These are phyloP conservation scores for Aspergillus viridinutans DNA, from an alignment of 2,329 filamentous ascomycete species.

Conservation along the genomic window DNA sequence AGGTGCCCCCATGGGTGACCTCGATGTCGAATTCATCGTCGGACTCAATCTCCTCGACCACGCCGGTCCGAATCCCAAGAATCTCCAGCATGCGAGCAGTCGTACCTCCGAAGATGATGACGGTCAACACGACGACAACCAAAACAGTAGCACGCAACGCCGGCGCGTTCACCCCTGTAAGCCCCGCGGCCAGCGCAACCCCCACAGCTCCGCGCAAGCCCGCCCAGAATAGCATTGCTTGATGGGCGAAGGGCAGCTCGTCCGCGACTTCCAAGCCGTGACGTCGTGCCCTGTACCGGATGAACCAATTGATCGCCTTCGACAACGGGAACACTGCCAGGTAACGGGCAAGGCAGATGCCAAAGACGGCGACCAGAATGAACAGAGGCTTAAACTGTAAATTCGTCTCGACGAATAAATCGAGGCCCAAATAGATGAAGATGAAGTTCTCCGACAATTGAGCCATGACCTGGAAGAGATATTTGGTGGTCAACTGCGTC, in stretches of 20 bases:
- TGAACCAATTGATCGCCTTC: slow-evolving; percentile 84
- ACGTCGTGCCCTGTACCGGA: slow-evolving; percentile 75
- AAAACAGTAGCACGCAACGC: slow-evolving; percentile 91
- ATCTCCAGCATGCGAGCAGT: slow-evolving; percentile 98
- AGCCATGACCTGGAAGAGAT: slow-evolving; percentile 89
- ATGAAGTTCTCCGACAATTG: slow-evolving; percentile 99
- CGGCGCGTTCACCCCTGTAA: slow-evolving; percentile 75
- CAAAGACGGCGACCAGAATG: slow-evolving; percentile 85
- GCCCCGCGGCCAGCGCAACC: slow-evolving; percentile 84
- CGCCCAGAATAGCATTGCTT: slow-evolving; percentile 99
- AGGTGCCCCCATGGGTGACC: slow-evolving; percentile 64
- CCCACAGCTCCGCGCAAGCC: slow-evolving; percentile 92
- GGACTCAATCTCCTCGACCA: slow-evolving; percentile 94
- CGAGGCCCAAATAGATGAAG: slow-evolving; percentile 95
- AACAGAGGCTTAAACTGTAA: slow-evolving; percentile 91
- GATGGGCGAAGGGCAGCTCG: slow-evolving; percentile 89
- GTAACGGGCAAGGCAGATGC: slow-evolving; percentile 89
- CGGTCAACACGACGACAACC: slow-evolving; percentile 92
- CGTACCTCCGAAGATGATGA: slow-evolving; percentile 97
- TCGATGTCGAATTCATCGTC: slow-evolving; percentile 99
- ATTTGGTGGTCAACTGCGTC: slow-evolving; percentile 96
- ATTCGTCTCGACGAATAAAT: slow-evolving; percentile 85
- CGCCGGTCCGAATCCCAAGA: slow-evolving; percentile 88
- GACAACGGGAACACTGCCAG: slow-evolving; percentile 93
- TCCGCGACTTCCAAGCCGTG: slow-evolving; percentile 73